phyloP scores from a whole-genome alignment of 768 basidiomycete genomes.

The Megacollybia marginata region DNA sequence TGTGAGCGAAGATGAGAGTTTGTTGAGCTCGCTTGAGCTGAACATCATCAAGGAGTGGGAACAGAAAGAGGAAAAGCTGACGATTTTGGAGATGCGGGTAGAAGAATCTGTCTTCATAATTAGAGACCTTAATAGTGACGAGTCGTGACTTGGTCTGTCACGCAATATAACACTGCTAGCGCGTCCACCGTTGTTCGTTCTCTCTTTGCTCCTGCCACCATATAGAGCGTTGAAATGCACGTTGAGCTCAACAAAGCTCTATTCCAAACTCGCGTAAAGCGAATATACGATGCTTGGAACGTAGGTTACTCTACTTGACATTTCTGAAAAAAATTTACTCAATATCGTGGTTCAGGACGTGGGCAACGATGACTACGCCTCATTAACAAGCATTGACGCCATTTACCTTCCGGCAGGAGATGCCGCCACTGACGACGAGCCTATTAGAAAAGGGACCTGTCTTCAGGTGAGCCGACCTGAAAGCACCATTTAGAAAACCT shows the following conservation, averaged over 20 bases:
- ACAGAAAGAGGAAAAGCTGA: slow-evolving; percentile 63
- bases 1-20: slow-evolving; percentile 60
- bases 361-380: slow-evolving; percentile 61
- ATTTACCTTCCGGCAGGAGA: slow-evolving; percentile 72
- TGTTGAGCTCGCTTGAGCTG: slow-evolving; percentile 70
- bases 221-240: slow-evolving; percentile 32
- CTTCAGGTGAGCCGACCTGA: slow-evolving; percentile 60
- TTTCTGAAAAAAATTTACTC: slow-evolving; percentile 5
- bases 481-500: neutral
- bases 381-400: slow-evolving; percentile 63
- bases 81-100: slow-evolving; percentile 75
- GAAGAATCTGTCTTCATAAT: slow-evolving; percentile 88
- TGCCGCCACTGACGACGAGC: slow-evolving; percentile 77
- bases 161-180: too few relatives aligned
- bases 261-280: slow-evolving; percentile 51
- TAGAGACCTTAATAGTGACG: slow-evolving; percentile 48
- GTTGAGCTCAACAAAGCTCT: slow-evolving; percentile 65
- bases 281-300: slow-evolving; percentile 55
- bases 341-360: slow-evolving; percentile 40
- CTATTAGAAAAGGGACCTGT: slow-evolving; percentile 85
- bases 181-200: too few relatives aligned
- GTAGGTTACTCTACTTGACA: slow-evolving; percentile 23
- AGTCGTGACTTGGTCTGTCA: neutral
- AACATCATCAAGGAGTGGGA: slow-evolving; percentile 72
- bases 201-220: neutral